A percentile compares a stretch with the other conserved stretches of the same genome.
phyloP scores from a whole-genome alignment of 75 land plant species.

The Cryptomeria japonica region DNA sequence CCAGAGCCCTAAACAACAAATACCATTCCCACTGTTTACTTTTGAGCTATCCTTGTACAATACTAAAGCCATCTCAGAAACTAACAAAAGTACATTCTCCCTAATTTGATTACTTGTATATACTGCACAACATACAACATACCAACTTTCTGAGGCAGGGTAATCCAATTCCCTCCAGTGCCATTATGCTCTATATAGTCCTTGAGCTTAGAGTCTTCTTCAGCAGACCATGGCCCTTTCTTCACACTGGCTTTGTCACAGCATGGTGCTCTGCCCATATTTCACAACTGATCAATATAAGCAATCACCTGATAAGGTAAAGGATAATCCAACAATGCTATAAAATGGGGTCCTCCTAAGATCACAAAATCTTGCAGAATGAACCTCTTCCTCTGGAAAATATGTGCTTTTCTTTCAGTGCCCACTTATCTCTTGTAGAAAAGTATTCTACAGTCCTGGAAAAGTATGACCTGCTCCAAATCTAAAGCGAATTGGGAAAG shows the following conservation, averaged over 20 bases:
- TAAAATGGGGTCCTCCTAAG: neutral
- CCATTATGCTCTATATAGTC: conserved; percentile 59
- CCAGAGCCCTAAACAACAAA: no score
- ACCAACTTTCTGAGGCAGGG: conserved; percentile 41
- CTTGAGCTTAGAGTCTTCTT: conserved; percentile 57
- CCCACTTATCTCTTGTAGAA: no score
- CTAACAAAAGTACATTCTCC: neutral
- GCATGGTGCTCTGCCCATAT: conserved; percentile 49
- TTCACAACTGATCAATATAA: neutral
- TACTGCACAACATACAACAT: neutral
- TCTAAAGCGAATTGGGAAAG: neutral
- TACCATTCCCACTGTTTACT: no score
- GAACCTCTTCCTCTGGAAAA: neutral
- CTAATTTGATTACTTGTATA: no score
- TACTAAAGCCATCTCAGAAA: neutral
- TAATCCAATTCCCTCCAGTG: conserved; percentile 58
- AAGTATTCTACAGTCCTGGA: no score
- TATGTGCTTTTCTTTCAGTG: no score
- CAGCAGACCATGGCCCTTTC: conserved; percentile 66
- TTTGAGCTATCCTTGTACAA: no score
- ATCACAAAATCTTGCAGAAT: neutral
- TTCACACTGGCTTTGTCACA: conserved; percentile 58
- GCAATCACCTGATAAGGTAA: neutral
- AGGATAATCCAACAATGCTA: neutral
- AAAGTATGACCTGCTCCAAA: neutral